These are phyloP conservation scores for Wickerhamomyces tratensis DNA, from an alignment of 805 yeast genomes.

Conservation along the genomic window DNA sequence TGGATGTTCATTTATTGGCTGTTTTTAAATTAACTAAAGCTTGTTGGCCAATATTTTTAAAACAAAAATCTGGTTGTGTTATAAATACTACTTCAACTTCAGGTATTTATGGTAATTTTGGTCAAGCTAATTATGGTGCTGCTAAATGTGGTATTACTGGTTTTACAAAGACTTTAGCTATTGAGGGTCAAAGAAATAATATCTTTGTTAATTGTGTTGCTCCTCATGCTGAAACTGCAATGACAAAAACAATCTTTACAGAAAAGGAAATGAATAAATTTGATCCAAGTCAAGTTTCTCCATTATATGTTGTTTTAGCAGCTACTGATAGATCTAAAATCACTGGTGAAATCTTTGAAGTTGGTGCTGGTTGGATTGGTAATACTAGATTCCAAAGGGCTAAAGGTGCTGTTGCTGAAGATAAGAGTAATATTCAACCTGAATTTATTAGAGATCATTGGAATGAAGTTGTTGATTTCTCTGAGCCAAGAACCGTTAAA, in stretches of 20 bases:
- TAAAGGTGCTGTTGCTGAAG: constrained; percentile 63
- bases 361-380: constrained; percentile 96
- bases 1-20: constrained; percentile 75
- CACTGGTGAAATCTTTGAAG: constrained; percentile 80
- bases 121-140: constrained; percentile 92
- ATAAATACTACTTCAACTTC: constrained; percentile 91
- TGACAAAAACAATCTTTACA: constrained; percentile 84
- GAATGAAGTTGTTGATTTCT: constrained; percentile 57
- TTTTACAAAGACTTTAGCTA: constrained; percentile 74
- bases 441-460: constrained; percentile 68
- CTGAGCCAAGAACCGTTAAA: constrained; percentile 40
- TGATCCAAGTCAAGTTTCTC: constrained; percentile 86
- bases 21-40: constrained; percentile 75
- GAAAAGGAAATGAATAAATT: constrained; percentile 74
- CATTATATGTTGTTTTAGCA: constrained; percentile 62
- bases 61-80: constrained; percentile 73
- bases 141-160: constrained; percentile 89
- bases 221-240: constrained; percentile 97
- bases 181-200: constrained; percentile 77
- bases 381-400: constrained; percentile 93
- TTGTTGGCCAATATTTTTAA: constrained; percentile 84
- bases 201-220: constrained; percentile 80
- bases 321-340: constrained; percentile 62
- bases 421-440: constrained; percentile 30
- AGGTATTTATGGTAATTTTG: constrained; percentile 95